Base-by-base conservation (phyloP, 768 basidiomycete species). In the Tricholomella constricta region DNA sequence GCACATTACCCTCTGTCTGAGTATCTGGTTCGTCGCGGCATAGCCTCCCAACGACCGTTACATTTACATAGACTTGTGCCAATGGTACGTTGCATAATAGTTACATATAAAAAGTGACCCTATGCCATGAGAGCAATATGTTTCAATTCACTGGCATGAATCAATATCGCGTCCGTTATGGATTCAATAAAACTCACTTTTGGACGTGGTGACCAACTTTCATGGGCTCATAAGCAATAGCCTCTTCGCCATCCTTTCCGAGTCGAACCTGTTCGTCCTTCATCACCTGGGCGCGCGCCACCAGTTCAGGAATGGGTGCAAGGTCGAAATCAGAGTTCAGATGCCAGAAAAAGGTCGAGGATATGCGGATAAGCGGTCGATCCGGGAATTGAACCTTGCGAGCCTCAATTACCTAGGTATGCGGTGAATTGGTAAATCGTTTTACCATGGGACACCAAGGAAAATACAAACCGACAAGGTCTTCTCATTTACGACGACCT, bases 261-360 rank as follows among this genome's bases (percentile, higher is more conserved):
- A 67, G 60, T 26, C 74, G 69, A 20, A 73, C 42, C n/a, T 71
- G 56, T 22, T 76, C 69, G 9, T 76, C 70, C 43, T 76, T 71
- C 32, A 84, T 57, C 7, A 65, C 66, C 12, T 73, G 71, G 2
- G 85, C 83, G 27, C 78, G 79, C 6, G 73, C 69, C 9, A 67
- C 60, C 19, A 95, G 72, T 0, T 67, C 58, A 7, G 82, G 78
- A 2, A 93, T 80, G 2, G 90, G 84, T 7, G 69, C 73, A n/a
- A 94, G 78, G 46, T 90, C 85, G 52, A 82, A 84, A 66, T 94
- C 91, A 1, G 94, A 93, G 0, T 85, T 91, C 11, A 97, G 78
- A 64, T 94, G 93, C 89, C 90, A 96, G 77, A 97, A 97, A 70
- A 95, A 94, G 0, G 94, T 98, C 2, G 92, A 95, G 2, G 94